Base-by-base conservation (phyloP, 768 basidiomycete genomes). In the Lyophyllum semitale region DNA sequence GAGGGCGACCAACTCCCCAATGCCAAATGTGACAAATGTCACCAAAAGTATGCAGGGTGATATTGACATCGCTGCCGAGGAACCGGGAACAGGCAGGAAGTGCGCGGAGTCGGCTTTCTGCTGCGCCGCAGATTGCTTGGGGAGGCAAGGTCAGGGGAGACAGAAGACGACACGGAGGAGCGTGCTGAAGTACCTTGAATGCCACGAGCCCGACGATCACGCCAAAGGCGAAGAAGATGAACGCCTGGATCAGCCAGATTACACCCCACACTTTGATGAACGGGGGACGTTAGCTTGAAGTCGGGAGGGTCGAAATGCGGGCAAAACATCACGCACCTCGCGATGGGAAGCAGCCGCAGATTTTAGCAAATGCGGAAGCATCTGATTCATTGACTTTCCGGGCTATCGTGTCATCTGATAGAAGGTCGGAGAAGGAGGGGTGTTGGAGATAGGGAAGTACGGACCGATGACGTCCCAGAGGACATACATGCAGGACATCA, bases 341-440 rank as follows among this genome's bases (percentile, higher is more conserved):
- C 4, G 91, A 89, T 17, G 91, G 89, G 66, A 83, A 93, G 70
- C 92, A 95, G 22, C 91, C 92, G 62, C 89, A 95, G 44, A 92
- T 84, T 17, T 85, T 75, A 2, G 94, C 90, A 63, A 94, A 96
- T 8, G 85, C 85, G 3, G 87, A 86, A 0, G 94, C 94, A 64
- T 96, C 94, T 17, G 89, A 91, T n/a, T 81, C 80, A 61, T 95
- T 94, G 57, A 91, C 84, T 68, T 93, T 93, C 43, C 91, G 79
- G 2, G 86, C 82, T 47, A 93, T 83, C 11, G 92, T 94, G 63
- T 94, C 92, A 68, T 93, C 93, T 89, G 63, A 18, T 40, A 49
- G 25, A 45, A 38, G 22, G 30, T 26, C 26, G 12, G 46, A 32
- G 8, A 30, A 22, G 27, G n/a, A 35, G n/a, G 32, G 33, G n/a